A percentile compares a stretch with the other conserved stretches of the same genome.
Evolutionary conservation across 441 rosid genomes (phyloP).

Genomic region (Jatropha multifida): DNA sequence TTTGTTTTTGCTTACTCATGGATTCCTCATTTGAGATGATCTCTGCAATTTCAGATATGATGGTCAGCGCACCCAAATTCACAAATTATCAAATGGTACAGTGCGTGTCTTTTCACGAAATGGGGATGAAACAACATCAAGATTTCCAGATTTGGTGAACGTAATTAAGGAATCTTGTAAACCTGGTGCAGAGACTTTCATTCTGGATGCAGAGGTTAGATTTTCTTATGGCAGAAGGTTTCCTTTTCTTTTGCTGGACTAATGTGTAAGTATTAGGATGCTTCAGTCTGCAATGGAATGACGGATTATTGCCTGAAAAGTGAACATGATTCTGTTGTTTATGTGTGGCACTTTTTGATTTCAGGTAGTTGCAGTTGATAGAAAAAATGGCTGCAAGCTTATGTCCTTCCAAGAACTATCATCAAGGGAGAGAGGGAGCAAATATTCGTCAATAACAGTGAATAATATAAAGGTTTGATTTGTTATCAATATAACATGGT

Average conservation of each 20-base stretch:
- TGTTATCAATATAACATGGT: slow-evolving; percentile 13
- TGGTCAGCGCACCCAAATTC: slow-evolving; percentile 96
- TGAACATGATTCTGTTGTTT: slow-evolving; percentile 6
- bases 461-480: slow-evolving; percentile 65
- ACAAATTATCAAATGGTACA: slow-evolving; percentile 58
- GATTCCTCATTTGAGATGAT: slow-evolving; percentile 16
- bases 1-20: slow-evolving; percentile 6
- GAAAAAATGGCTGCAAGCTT: slow-evolving; percentile 67
- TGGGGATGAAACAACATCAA: slow-evolving; percentile 83
- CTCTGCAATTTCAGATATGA: slow-evolving; percentile 59
- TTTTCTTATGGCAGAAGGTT: slow-evolving; percentile 19
- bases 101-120: slow-evolving; percentile 73
- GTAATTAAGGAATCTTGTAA: slow-evolving; percentile 54
- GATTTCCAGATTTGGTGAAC: slow-evolving; percentile 76
- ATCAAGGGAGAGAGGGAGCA: slow-evolving; percentile 84
- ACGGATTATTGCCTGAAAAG: slow-evolving; percentile 6
- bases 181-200: slow-evolving; percentile 60
- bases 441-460: slow-evolving; percentile 51
- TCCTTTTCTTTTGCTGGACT: not conserved
- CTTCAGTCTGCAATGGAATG: not conserved
- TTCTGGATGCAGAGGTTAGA: slow-evolving; percentile 89
- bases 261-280: slow-evolving; percentile 3
- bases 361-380: slow-evolving; percentile 87
- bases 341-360: slow-evolving; percentile 22
- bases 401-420: slow-evolving; percentile 96